phyloP scores from a whole-genome alignment of 2,329 filamentous ascomycete genomes.

The Ophiostoma triangulosporum region DNA sequence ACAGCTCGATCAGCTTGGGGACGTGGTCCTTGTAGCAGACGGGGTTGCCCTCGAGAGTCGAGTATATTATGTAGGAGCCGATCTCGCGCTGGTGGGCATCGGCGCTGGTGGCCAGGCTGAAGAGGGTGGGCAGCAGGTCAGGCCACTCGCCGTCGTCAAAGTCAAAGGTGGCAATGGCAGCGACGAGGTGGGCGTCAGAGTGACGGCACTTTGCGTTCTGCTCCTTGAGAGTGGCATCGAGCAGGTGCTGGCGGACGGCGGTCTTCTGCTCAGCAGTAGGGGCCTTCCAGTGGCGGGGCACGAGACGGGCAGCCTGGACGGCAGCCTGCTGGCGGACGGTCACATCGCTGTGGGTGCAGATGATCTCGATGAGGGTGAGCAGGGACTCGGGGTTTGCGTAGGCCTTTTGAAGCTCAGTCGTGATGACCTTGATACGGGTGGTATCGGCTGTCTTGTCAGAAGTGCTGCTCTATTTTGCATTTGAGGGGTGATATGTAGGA shows the following conservation, averaged over 20 bases:
- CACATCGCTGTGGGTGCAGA: conserved; percentile 60
- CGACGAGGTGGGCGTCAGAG: conserved; percentile 76
- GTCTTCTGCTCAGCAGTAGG: conserved; percentile 64
- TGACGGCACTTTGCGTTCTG: conserved; percentile 64
- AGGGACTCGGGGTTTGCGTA: conserved; percentile 76
- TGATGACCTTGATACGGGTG: conserved; percentile 78
- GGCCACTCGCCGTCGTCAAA: conserved; percentile 76
- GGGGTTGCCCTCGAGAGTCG: conserved; percentile 77
- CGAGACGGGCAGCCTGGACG: conserved; percentile 74
- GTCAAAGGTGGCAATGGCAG: conserved; percentile 74
- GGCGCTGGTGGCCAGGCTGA: conserved; percentile 63
- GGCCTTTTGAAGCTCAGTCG: conserved; percentile 78
- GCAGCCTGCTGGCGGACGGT: conserved; percentile 79
- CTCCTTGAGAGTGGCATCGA: conserved; percentile 74
- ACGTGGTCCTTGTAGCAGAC: conserved; percentile 74
- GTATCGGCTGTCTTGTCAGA: conserved; percentile 55
- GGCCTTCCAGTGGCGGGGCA: conserved; percentile 72
- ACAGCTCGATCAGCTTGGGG: conserved; percentile 65
- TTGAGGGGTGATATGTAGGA: background rate
- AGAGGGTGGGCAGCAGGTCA: conserved; percentile 65
- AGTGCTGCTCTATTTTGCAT: background rate
- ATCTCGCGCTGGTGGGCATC: conserved; percentile 75
- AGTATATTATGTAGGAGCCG: conserved; percentile 84
- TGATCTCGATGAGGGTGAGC: conserved; percentile 73
- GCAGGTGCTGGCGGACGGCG: conserved; percentile 65